phyloP scores from a whole-genome alignment of 2,329 filamentous ascomycete genomes.

The Talaromyces sp. region DNA sequence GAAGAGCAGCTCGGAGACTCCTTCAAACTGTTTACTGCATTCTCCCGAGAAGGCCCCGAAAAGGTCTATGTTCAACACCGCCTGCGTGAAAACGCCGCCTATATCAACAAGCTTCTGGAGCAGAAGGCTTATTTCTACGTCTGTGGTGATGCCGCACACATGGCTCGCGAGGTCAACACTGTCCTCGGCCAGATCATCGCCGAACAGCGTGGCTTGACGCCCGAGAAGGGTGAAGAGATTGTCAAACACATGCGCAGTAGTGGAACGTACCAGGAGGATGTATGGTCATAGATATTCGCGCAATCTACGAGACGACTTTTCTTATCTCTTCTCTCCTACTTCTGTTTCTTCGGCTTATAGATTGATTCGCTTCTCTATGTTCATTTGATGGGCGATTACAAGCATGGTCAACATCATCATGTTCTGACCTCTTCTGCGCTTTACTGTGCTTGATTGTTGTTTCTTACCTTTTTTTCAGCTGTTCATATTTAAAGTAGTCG shows the following conservation, averaged over 20 bases:
- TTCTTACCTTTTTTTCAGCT: neutral
- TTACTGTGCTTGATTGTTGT: neutral
- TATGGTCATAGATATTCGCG: slow-evolving; percentile 52
- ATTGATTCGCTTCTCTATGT: slow-evolving; percentile 9
- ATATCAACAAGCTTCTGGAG: slow-evolving; percentile 80
- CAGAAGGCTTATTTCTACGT: slow-evolving; percentile 93
- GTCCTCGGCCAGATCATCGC: slow-evolving; percentile 83
- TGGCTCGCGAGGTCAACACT: slow-evolving; percentile 88
- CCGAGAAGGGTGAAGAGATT: slow-evolving; percentile 87
- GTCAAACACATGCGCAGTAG: slow-evolving; percentile 94
- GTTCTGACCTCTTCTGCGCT: neutral
- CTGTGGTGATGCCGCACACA: slow-evolving; percentile 94
- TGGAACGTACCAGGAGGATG: slow-evolving; percentile 90
- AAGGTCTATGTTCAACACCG: slow-evolving; percentile 98
- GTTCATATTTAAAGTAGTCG: slow-evolving; percentile 3
- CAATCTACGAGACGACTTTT: slow-evolving; percentile 13
- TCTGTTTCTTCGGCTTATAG: slow-evolving; percentile 4
- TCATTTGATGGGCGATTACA: neutral
- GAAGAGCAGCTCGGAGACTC: slow-evolving; percentile 78
- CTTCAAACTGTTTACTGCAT: slow-evolving; percentile 86
- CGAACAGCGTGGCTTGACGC: slow-evolving; percentile 72
- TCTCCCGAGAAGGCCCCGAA: slow-evolving; percentile 79
- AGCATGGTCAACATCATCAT: neutral
- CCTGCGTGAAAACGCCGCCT: slow-evolving; percentile 72
- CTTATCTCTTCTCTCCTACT: slow-evolving; percentile 9